These are phyloP conservation scores for Eremothecium gossypii DNA, from an alignment of 1,139 yeast species.

Conservation along the genomic window DNA sequence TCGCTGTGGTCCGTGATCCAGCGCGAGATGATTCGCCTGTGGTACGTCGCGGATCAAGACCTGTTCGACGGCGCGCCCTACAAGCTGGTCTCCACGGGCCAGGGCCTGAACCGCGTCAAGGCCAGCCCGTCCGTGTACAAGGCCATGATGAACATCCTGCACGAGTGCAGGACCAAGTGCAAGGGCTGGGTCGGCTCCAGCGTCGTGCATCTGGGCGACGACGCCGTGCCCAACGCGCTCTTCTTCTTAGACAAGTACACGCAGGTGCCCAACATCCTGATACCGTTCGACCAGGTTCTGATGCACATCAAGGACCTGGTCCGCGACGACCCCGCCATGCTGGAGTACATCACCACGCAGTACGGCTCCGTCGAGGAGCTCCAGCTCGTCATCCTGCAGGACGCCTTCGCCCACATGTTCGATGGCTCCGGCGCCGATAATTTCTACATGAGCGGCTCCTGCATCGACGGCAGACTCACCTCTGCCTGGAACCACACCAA, in stretches of 20 bases:
- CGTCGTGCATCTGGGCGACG: conserved; percentile 69
- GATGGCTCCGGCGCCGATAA: conserved; percentile 75
- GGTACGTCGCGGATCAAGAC: conserved; percentile 67
- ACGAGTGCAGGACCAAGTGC: conserved; percentile 50
- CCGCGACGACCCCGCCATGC: conserved; percentile 39
- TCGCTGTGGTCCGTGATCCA: conserved; percentile 65
- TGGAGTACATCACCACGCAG: conserved; percentile 44
- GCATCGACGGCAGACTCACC: conserved; percentile 70
- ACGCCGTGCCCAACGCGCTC: conserved; percentile 69
- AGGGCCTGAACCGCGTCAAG: conserved; percentile 65
- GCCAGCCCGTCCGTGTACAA: conserved; percentile 57
- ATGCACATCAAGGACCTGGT: conserved; percentile 41
- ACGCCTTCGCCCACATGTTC: conserved; percentile 66
- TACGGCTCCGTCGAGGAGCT: conserved; percentile 46
- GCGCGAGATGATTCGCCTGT: conserved; percentile 61
- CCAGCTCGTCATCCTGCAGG: conserved; percentile 46
- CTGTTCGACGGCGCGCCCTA: conserved; percentile 44
- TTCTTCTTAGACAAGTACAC: conserved; percentile 66
- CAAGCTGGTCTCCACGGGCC: conserved; percentile 61
- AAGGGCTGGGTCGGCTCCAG: conserved; percentile 68
- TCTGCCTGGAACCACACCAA: conserved; percentile 78
- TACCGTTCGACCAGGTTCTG: conserved; percentile 54
- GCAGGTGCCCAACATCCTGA: conserved; percentile 63
- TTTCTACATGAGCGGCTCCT: conserved; percentile 69
- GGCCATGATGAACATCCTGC: conserved; percentile 56